Base-by-base conservation (phyloP, 2,329 filamentous ascomycete genomes). In the Aspergillus udagawae region DNA sequence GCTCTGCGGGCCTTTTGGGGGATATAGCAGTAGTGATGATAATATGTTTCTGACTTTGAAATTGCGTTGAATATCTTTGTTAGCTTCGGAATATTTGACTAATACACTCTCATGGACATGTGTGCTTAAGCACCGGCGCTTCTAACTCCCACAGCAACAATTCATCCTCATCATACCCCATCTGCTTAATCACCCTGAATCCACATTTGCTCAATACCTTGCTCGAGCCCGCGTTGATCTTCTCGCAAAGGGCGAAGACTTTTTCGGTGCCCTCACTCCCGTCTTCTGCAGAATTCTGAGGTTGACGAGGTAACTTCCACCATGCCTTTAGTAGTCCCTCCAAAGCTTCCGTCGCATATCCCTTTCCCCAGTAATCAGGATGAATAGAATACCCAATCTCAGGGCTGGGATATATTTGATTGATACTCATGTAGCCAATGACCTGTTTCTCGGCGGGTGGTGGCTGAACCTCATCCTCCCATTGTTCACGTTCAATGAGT, bases 321-420 rank as follows among this genome's bases (percentile, higher is more conserved):
- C 68, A 70, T 53, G 61, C 54, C 42, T 62, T 61, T 25, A 68
- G 41, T 51, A 69, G 28, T 52, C 64, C 45, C 3, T 52, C 49
- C 44, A 70, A 49, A 10, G 67, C 63, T 27, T 70, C 68, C 2
- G 67, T 70, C 8, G 66, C 66, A 23, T 61, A 65, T n/a, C 67
- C 68, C 21, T 65, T 68, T 0, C 63, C 62, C 68, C 68, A 70
- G 10, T 44, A 47, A 35, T 63, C 61, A 0, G 65, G 68, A 44
- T 62, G 60, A 10, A 69, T 32, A 4, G 63, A 63, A 23, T 68
- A 69, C 17, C 68, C 67, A 17, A 69, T 65, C 23, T 69, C 66
- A 1, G 66, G 61, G 49, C 56, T 62, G 0, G 65, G 65, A 4
- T 55, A 47, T 8, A 65, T 27, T 4, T 50, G 42, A 8, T 66